Percentiles rank a stretch among this genome's conserved stretches.
phyloP scores from a whole-genome alignment of 352 stramenopile genomes.

The Phytophthora melonis region DNA sequence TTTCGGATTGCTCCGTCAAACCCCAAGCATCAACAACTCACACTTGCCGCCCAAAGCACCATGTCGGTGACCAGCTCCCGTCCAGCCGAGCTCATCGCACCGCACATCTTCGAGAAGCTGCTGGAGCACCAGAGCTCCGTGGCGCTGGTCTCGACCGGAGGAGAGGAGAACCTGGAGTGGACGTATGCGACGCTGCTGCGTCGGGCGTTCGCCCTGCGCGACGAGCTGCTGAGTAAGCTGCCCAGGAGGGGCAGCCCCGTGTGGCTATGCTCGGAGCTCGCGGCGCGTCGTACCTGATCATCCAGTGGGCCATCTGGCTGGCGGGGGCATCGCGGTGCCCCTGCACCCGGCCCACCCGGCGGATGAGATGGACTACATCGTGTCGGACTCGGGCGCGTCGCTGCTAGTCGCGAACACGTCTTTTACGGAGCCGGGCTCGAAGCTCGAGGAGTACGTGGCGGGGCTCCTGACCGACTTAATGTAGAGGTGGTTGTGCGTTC shows the following conservation, averaged over 20 bases:
- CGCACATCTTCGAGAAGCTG: conserved; percentile 43
- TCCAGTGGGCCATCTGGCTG: conserved; percentile 85
- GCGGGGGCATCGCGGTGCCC: conserved; percentile 69
- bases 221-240: conserved; percentile 34
- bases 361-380: conserved; percentile 80
- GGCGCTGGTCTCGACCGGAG: conserved; percentile 20
- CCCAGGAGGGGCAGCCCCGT: conserved; percentile 35
- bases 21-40: neutral
- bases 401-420: conserved; percentile 63
- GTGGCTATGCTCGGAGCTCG: conserved; percentile 56
- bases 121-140: conserved; percentile 35
- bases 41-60: neutral
- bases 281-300: conserved; percentile 63
- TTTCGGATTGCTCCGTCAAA: conserved; percentile 11
- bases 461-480: conserved; percentile 24
- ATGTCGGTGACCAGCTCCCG: conserved; percentile 7
- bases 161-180: conserved; percentile 36
- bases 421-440: conserved; percentile 31
- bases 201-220: conserved; percentile 43
- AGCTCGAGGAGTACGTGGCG: conserved; percentile 37
- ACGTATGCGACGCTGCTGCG: conserved; percentile 57
- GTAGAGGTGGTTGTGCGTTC: conserved; percentile 37
- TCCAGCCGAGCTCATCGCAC: conserved; percentile 23
- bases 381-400: conserved; percentile 60
- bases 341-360: conserved; percentile 63